Conservation (phyloP, 2,329 filamentous ascomycete genomes). For the Xylariomycetidae sp. region DNA sequence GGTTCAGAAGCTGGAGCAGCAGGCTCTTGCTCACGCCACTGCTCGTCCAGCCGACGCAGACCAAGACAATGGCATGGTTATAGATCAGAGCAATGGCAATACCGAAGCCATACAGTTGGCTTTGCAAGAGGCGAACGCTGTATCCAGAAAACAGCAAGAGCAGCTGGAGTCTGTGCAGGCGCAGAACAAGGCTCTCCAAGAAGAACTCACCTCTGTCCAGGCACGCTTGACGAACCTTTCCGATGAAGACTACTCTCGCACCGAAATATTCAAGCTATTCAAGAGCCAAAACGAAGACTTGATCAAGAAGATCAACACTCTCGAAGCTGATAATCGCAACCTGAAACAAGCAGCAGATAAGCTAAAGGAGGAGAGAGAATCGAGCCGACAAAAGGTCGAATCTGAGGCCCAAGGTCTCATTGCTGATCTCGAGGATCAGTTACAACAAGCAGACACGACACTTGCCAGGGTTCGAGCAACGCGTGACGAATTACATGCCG, state of each 20-base stretch:
- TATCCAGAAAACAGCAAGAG: slow-evolving; percentile 77
- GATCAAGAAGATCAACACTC: slow-evolving; percentile 82
- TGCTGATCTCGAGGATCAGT: slow-evolving; percentile 73
- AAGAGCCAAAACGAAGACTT: slow-evolving; percentile 88
- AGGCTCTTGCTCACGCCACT: slow-evolving; percentile 67
- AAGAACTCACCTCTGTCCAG: slow-evolving; percentile 73
- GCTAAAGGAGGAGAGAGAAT: slow-evolving; percentile 75
- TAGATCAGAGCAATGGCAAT: slow-evolving; percentile 48
- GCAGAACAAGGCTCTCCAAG: slow-evolving; percentile 67
- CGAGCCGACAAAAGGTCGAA: slow-evolving; percentile 75
- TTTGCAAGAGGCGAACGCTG: slow-evolving; percentile 70
- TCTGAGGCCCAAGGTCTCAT: slow-evolving; percentile 68
- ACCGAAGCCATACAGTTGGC: slow-evolving; percentile 66
- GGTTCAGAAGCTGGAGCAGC: slow-evolving; percentile 86
- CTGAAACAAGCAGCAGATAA: slow-evolving; percentile 81
- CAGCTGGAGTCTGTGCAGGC: slow-evolving; percentile 74
- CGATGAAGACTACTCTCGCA: slow-evolving; percentile 90
- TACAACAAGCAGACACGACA: slow-evolving; percentile 76
- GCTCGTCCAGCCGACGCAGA: slow-evolving; percentile 38
- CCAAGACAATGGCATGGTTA: slow-evolving; percentile 48
- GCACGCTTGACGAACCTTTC: slow-evolving; percentile 63
- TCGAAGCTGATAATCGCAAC: slow-evolving; percentile 83
- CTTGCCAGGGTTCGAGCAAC: slow-evolving; percentile 77
- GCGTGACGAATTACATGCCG: slow-evolving; percentile 79
- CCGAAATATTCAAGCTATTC: slow-evolving; percentile 87